Evolutionary conservation across 140 eudicot genomes (phyloP).

Genomic region (Anethum foeniculum): DNA sequence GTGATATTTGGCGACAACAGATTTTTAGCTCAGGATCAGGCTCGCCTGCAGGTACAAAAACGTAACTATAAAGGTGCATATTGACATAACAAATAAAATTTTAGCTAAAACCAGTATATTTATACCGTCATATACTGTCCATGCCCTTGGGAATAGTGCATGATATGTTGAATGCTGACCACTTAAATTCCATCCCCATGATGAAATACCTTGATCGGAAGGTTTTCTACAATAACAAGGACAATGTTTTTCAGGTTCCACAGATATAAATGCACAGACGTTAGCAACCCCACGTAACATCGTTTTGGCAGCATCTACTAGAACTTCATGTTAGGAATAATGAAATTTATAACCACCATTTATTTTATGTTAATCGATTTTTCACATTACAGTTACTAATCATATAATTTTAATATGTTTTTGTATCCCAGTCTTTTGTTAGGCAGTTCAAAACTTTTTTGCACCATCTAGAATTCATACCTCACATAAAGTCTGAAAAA

Average conservation of each 20-base stretch:
- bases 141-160: slow-evolving; percentile 91
- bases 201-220: slow-evolving; percentile 78
- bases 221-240: slow-evolving; percentile 35
- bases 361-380: not conserved
- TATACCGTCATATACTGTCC: slow-evolving; percentile 94
- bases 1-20: slow-evolving; percentile 95
- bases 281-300: not conserved
- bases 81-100: not conserved
- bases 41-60: slow-evolving; percentile 50
- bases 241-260: not conserved
- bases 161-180: slow-evolving; percentile 96
- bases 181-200: slow-evolving; percentile 97
- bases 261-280: not conserved
- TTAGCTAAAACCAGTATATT: not conserved
- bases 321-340: not conserved
- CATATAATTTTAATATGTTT: not conserved
- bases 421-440: not conserved
- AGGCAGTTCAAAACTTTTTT: not conserved
- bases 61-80: not conserved
- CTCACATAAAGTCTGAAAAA: not conserved
- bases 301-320: not conserved
- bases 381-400: not conserved
- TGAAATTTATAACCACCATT: not conserved
- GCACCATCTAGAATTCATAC: not conserved
- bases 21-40: slow-evolving; percentile 95